Evolutionary conservation across 2,329 filamentous ascomycete species (phyloP), one percentile per base, ranked within the genome.

Genomic region (Fusarium continuum): DNA sequence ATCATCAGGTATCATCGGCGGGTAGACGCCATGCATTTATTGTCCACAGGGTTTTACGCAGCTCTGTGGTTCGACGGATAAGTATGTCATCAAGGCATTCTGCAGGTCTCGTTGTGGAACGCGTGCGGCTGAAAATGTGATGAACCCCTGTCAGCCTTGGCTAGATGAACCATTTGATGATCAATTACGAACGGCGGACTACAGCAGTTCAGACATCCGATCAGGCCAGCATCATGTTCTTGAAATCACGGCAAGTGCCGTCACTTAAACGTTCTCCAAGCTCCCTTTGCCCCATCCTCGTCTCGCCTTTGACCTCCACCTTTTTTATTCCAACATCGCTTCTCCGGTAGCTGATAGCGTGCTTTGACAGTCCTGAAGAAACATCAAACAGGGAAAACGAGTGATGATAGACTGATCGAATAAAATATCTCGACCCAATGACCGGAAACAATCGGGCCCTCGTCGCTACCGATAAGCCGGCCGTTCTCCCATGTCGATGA

Each of bases 31-130:
- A 38, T 22, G 31, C n/a, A n/a, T n/a, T n/a, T n/a, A n/a, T 13
- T 6, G 13, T 16, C 13, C 53, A 56, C 53, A 47, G 9, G 53
- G 40, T 16, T 14, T 3, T 34, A 56, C 32, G 36, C 17, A 17
- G 32, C 10, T n/a, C 9, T 51, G 17, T 56, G 53, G 52, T 56
- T 56, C 39, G 53, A 36, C 22, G 47, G 23, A 14, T n/a, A 46
- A 48, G 17, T 35, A 31, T 17, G 20, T 20, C 22, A 39, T n/a
- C 25, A 20, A n/a, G 34, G 45, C 45, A 35, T 11, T 16, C 16
- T 39, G 28, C 25, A 48, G n/a, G 38, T 39, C 26, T 39, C 5
- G 2, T n/a, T 16, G 25, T 39, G 34, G 45, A 20, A 29, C 22
- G 45, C 38, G 28, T 39, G 34, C 34, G 45, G 45, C 45, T 48